phyloP scores from a whole-genome alignment of 257 asterid species.

The Solanum tarapatanum region DNA sequence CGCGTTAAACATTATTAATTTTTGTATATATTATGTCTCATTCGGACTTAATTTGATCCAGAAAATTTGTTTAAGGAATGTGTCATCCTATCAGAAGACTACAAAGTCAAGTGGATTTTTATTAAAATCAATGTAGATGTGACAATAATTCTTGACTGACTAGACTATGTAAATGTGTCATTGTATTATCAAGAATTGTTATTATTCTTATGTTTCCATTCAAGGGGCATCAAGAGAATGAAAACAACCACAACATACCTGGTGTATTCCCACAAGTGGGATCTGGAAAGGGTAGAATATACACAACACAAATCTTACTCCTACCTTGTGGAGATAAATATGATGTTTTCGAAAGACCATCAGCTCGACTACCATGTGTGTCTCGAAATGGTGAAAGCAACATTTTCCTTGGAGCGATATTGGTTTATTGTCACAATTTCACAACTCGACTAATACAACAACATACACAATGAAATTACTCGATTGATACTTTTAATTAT shows the following conservation, averaged over 20 bases:
- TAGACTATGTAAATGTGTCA: neutral
- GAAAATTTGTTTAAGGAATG: neutral
- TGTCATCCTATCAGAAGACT: neutral
- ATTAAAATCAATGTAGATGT: neutral
- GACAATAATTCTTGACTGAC: neutral
- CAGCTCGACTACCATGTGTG: no score
- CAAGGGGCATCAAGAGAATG: neutral
- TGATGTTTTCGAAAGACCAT: neutral
- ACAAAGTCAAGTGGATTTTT: neutral
- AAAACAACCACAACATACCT: neutral
- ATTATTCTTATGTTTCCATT: neutral
- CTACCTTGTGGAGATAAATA: neutral
- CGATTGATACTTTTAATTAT: no score
- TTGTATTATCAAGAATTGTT: neutral
- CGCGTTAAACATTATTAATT: conserved; percentile 20
- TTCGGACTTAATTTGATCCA: neutral
- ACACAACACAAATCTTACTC: accelerated
- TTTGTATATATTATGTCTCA: neutral
- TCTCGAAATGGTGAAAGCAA: neutral
- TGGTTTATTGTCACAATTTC: neutral
- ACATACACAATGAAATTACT: neutral
- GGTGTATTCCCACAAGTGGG: accelerated
- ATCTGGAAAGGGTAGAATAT: accelerated
- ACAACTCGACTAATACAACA: neutral
- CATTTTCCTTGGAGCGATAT: no score